Conservation (phyloP, 257 asterid genomes). For the Galeopsis tetrahit region DNA sequence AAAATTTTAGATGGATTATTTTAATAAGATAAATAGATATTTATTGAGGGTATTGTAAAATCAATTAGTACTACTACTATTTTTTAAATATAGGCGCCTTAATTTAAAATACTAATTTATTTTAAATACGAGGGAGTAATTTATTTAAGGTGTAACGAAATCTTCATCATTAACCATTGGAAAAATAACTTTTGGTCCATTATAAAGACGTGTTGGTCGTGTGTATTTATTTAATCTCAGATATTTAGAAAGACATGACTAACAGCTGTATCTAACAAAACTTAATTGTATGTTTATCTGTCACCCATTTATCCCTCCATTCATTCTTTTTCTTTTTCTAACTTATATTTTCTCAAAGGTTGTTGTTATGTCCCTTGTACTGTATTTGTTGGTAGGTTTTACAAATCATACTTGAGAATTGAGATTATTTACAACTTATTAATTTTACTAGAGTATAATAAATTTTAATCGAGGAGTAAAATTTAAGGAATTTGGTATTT, state of each 20-base stretch:
- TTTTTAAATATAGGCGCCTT: no score
- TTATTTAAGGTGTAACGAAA: background rate
- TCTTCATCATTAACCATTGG: slow-evolving; percentile 12
- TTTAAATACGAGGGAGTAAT: no score
- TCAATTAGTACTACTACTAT: no score
- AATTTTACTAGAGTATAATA: no score
- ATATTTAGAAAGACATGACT: slow-evolving; percentile 19
- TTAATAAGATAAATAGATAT: no score
- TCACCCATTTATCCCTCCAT: slow-evolving; percentile 30
- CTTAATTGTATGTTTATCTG: slow-evolving; percentile 32
- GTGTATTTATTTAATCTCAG: slow-evolving; percentile 16
- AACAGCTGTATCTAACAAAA: slow-evolving; percentile 41
- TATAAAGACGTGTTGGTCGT: slow-evolving; percentile 15
- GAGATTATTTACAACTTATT: background rate
- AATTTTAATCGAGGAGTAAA: background rate
- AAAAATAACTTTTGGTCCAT: background rate
- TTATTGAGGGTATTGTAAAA: no score
- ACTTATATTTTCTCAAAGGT: background rate
- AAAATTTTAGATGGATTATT: no score
- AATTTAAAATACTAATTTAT: no score
- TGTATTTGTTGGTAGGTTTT: background rate
- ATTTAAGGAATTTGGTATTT: background rate
- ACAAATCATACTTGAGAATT: no score
- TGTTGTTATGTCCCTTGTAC: background rate
- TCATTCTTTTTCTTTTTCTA: background rate